A percentile compares a stretch with the other conserved stretches of the same genome.
Evolutionary conservation across 345 rosid genomes (phyloP).

Genomic region (Eucalyptus curtisii): DNA sequence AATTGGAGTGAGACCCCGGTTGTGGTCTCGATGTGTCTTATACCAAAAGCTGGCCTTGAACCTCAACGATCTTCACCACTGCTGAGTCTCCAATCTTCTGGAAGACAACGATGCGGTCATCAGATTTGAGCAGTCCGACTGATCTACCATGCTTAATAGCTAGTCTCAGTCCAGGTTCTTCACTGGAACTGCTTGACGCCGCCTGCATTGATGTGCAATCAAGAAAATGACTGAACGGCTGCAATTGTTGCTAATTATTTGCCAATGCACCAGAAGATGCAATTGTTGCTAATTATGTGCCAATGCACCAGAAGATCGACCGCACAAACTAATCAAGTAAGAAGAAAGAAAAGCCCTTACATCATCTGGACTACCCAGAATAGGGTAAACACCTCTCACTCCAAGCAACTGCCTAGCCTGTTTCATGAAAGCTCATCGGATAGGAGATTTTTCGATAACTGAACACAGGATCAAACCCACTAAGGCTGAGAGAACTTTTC

Average conservation of each 20-base stretch:
- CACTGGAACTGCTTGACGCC: background rate
- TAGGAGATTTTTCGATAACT: background rate
- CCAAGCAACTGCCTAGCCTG: constrained; percentile 15
- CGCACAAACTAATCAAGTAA: background rate
- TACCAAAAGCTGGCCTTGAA: background rate
- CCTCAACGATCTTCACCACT: constrained; percentile 4
- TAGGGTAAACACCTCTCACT: constrained; percentile 8
- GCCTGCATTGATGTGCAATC: background rate
- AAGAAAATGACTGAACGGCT: background rate
- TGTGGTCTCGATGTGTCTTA: background rate
- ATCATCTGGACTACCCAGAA: background rate
- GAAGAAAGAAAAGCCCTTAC: background rate
- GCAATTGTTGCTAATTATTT: background rate
- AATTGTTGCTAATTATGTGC: background rate
- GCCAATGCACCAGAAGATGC: background rate
- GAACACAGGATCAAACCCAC: background rate
- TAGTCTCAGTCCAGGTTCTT: constrained; percentile 5
- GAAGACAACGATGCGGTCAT: constrained; percentile 6
- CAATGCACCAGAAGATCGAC: background rate
- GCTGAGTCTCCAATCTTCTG: constrained; percentile 6
- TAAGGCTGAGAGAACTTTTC: background rate
- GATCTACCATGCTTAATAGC: constrained; percentile 4
- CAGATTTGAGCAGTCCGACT: background rate
- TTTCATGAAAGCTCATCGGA: background rate
- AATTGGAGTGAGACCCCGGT: background rate